These are phyloP conservation scores for Aciculoconidium aculeatum DNA, from an alignment of 805 yeast species.

Conservation along the genomic window DNA sequence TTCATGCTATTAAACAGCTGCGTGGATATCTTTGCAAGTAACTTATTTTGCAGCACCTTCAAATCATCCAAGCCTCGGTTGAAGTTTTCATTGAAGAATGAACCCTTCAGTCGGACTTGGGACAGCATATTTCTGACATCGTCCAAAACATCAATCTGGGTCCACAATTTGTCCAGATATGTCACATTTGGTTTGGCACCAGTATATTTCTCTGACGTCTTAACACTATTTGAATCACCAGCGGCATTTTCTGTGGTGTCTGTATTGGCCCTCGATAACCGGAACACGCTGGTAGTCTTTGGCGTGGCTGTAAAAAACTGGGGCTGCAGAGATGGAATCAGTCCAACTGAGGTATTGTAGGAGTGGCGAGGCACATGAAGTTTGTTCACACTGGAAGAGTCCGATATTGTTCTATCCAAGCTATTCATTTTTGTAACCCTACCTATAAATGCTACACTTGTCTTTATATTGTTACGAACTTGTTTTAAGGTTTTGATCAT, in stretches of 20 bases:
- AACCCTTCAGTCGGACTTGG: conserved; percentile 36
- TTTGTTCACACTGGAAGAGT: conserved; percentile 6
- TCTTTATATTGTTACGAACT: too few species aligned
- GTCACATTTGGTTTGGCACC: conserved; percentile 56
- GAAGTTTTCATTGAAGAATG: conserved; percentile 50
- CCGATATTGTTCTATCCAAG: neutral
- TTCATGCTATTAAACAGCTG: conserved; percentile 21
- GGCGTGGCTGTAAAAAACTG: conserved; percentile 3
- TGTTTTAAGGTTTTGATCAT: too few species aligned
- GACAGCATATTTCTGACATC: conserved; percentile 62
- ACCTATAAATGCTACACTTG: too few species aligned
- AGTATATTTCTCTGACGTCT: conserved; percentile 13
- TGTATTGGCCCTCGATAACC: conserved; percentile 15
- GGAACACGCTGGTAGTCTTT: conserved; percentile 10
- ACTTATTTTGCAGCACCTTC: conserved; percentile 47
- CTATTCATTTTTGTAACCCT: too few species aligned
- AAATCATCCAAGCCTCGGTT: conserved; percentile 45
- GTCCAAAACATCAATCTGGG: conserved; percentile 79
- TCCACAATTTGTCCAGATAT: conserved; percentile 75
- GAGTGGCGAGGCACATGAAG: conserved; percentile 13
- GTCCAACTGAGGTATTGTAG: conserved; percentile 9
- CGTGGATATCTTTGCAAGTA: conserved; percentile 28
- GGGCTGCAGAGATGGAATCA: conserved; percentile 5
- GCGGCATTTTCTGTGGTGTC: conserved; percentile 12
- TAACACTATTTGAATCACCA: too few species aligned